Evolutionary conservation across 306 rosid species (phyloP).

Genomic region (Vigna angularis): DNA sequence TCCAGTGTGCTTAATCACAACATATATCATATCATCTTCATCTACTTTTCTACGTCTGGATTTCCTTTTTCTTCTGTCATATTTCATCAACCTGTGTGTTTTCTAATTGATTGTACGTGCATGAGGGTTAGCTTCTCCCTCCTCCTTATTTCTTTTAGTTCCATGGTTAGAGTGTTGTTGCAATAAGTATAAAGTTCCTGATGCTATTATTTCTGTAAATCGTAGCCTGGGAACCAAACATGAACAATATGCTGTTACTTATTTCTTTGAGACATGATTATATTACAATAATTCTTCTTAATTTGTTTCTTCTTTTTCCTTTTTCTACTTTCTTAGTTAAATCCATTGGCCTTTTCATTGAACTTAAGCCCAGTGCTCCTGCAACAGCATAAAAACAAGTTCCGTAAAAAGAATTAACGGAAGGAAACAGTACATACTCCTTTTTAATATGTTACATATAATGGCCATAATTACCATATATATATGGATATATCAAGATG

Average conservation of each 20-base stretch:
- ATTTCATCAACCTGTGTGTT: neutral
- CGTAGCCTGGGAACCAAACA: constrained; percentile 18
- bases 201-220: constrained; percentile 20
- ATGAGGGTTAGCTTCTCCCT: constrained; percentile 32
- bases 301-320: neutral
- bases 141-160: constrained; percentile 13
- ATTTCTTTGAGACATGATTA: constrained; percentile 11
- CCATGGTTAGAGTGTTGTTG: neutral
- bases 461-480: neutral
- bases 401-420: neutral
- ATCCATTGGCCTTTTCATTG: neutral
- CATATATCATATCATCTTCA: neutral
- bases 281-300: constrained; percentile 23
- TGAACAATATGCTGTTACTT: constrained; percentile 9
- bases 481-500: neutral
- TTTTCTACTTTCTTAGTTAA: neutral
- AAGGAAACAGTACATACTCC: no score
- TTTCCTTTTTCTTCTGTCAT: neutral
- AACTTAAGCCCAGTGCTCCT: neutral
- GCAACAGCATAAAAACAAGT: neutral
- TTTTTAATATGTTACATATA: no score
- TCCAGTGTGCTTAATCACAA: constrained; percentile 59
- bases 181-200: neutral
- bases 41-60: neutral
- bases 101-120: constrained; percentile 22